These are phyloP conservation scores for Aspergillus wentii DNA, from an alignment of 495 filamentous ascomycete species.

Conservation along the genomic window DNA sequence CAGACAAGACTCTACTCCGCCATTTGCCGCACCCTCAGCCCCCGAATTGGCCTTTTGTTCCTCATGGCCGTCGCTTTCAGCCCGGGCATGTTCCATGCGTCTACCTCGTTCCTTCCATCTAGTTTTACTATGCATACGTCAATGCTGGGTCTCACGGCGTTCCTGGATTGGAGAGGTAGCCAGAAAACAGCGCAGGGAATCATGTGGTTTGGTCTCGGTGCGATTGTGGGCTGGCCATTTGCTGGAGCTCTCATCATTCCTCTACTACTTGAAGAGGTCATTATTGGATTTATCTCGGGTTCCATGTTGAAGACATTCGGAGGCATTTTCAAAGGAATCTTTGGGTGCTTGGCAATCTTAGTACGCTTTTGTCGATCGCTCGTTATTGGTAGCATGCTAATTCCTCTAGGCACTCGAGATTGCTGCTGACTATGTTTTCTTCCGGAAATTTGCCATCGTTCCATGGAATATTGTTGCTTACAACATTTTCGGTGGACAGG, in stretches of 20 bases:
- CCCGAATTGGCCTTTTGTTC: constrained; percentile 78
- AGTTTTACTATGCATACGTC: constrained; percentile 96
- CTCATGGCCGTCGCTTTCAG: constrained; percentile 68
- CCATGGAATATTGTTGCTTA: constrained; percentile 93
- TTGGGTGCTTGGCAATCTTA: constrained; percentile 61
- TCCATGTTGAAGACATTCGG: constrained; percentile 49
- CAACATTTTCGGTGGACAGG: constrained; percentile 79
- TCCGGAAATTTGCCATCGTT: constrained; percentile 69
- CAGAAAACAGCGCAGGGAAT: constrained; percentile 76
- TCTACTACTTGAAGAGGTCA: constrained; percentile 70
- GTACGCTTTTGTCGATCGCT: constrained; percentile 45
- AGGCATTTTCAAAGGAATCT: constrained; percentile 59
- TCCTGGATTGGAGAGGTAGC: constrained; percentile 78
- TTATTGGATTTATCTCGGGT: constrained; percentile 57
- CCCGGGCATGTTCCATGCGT: constrained; percentile 91
- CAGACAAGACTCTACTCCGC: constrained; percentile 76
- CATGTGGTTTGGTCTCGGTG: constrained; percentile 88
- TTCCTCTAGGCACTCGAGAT: constrained; percentile 49
- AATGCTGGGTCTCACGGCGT: constrained; percentile 80
- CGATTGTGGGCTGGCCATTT: constrained; percentile 94
- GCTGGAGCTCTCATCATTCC: constrained; percentile 77
- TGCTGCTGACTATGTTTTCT: constrained; percentile 73
- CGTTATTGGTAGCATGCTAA: constrained; percentile 15
- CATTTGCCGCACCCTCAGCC: constrained; percentile 68
- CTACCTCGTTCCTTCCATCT: constrained; percentile 81